Percentiles rank a stretch among this genome's conserved stretches.
Conservation (phyloP, 441 rosid species). For the Gossypium lobatum region DNA sequence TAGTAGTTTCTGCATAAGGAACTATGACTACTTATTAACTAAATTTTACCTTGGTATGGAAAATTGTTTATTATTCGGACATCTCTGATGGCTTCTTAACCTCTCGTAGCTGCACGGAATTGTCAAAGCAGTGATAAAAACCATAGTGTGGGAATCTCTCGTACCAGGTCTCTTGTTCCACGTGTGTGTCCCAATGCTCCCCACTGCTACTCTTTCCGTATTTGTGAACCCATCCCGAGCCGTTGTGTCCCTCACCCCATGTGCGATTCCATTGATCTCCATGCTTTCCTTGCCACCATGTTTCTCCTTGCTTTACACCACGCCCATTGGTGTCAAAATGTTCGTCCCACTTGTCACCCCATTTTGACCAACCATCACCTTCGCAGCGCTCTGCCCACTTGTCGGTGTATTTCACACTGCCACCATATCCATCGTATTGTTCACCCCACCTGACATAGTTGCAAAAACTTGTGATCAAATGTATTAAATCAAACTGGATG, state of each 20-base stretch:
- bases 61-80: constrained; percentile 13
- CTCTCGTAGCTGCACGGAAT: constrained; percentile 75
- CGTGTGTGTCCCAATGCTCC: constrained; percentile 90
- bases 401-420: constrained; percentile 83
- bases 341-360: constrained; percentile 99
- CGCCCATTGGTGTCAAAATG: constrained; percentile 57
- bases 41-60: background rate
- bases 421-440: constrained; percentile 81
- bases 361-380: constrained; percentile 79
- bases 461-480: background rate
- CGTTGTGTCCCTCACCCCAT: constrained; percentile 86
- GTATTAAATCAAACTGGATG: background rate
- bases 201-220: constrained; percentile 94
- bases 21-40: background rate
- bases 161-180: constrained; percentile 75
- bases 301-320: constrained; percentile 93
- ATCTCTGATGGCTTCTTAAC: constrained; percentile 65
- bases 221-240: constrained; percentile 93
- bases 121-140: constrained; percentile 83
- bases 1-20: background rate
- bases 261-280: constrained; percentile 88
- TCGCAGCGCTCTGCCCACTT: constrained; percentile 94
- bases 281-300: constrained; percentile 87
- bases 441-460: constrained; percentile 78
- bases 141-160: constrained; percentile 96